A percentile compares a stretch with the other conserved stretches of the same genome.
These are phyloP conservation scores for Pachyrhizus erosus DNA, from an alignment of 306 rosid species.

Conservation along the genomic window DNA sequence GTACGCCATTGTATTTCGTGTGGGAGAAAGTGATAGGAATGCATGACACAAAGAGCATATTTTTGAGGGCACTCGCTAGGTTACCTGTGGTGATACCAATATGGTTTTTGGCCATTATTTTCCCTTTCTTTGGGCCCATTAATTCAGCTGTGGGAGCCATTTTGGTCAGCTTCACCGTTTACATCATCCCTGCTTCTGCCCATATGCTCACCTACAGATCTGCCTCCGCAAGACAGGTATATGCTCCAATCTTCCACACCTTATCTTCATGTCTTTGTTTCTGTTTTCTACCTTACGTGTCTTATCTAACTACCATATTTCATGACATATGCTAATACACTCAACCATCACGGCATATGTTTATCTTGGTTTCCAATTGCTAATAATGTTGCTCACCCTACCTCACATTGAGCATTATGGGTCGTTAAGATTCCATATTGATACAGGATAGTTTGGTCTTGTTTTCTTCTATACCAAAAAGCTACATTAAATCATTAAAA, in stretches of 20 bases:
- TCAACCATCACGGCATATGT: neutral
- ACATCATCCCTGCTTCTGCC: conserved; percentile 82
- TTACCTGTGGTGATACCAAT: conserved; percentile 88
- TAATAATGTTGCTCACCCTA: neutral
- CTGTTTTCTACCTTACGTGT: conserved; percentile 32
- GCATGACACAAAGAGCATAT: conserved; percentile 86
- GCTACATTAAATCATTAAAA: neutral
- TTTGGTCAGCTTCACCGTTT: conserved; percentile 89
- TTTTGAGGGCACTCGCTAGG: conserved; percentile 75
- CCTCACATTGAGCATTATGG: neutral
- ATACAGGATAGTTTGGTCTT: neutral
- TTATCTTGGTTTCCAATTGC: neutral
- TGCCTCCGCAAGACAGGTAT: conserved; percentile 78
- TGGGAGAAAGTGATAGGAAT: conserved; percentile 95
- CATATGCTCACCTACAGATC: conserved; percentile 83
- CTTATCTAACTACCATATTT: neutral
- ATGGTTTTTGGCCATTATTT: conserved; percentile 85
- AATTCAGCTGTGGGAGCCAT: conserved; percentile 94
- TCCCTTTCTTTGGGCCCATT: conserved; percentile 93
- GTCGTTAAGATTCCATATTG: neutral
- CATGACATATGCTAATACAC: neutral
- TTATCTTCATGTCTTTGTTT: neutral
- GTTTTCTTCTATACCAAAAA: neutral
- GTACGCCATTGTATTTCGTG: conserved; percentile 86
- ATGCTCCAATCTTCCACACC: conserved; percentile 35